These are phyloP conservation scores for Myxozyma sirexii DNA, from an alignment of 805 yeast genomes.

Conservation along the genomic window DNA sequence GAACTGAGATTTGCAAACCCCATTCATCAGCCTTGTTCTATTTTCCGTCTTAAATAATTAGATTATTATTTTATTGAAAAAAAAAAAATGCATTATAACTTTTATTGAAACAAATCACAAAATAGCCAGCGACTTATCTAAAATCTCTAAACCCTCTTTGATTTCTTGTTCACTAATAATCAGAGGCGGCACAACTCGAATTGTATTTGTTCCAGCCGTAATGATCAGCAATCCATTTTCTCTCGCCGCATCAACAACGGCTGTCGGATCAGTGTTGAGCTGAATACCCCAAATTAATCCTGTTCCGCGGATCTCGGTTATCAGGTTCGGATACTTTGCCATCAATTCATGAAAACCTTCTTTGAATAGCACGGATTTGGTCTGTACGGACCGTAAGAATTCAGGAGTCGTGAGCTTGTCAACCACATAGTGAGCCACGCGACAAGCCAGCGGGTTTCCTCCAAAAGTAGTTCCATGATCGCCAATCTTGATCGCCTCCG, in stretches of 20 bases:
- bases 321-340: conserved; percentile 59
- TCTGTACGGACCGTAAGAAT: conserved; percentile 62
- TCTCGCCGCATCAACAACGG: conserved; percentile 68
- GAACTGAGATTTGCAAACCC: not conserved
- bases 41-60: too few relatives aligned
- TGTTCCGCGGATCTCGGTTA: conserved; percentile 77
- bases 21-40: too few relatives aligned
- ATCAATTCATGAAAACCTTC: conserved; percentile 47
- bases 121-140: conserved; percentile 4
- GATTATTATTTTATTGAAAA: too few relatives aligned
- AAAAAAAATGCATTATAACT: too few relatives aligned
- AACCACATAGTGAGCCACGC: conserved; percentile 77
- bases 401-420: conserved; percentile 62
- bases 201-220: conserved; percentile 88
- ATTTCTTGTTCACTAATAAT: conserved; percentile 74
- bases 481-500: conserved; percentile 73
- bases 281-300: conserved; percentile 88
- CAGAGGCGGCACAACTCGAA: conserved; percentile 90
- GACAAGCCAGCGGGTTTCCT: conserved; percentile 90
- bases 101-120: not conserved
- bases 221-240: conserved; percentile 81
- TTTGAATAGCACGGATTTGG: conserved; percentile 60
- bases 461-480: conserved; percentile 99
- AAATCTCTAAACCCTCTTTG: conserved; percentile 67
- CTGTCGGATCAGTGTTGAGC: conserved; percentile 62